Conservation (phyloP, 1,284 basidiomycete genomes). For the Ganoderma sp. region DNA sequence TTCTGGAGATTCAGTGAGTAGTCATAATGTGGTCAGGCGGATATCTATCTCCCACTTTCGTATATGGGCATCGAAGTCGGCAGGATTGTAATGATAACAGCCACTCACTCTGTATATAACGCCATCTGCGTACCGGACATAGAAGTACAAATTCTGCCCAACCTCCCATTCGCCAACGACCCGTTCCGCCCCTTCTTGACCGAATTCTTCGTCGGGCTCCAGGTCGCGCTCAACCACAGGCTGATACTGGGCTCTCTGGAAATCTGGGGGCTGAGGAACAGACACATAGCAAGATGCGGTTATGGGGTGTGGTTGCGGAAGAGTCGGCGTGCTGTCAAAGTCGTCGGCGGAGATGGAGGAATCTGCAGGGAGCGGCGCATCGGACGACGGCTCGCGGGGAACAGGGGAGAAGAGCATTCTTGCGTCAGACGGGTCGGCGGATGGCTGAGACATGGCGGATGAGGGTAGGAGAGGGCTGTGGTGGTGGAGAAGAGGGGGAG, state of each 20-base stretch:
- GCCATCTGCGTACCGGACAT: conserved; percentile 61
- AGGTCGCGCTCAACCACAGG: conserved; percentile 31
- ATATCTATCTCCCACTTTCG: background rate
- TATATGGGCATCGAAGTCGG: background rate
- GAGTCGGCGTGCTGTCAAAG: background rate
- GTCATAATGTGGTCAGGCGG: background rate
- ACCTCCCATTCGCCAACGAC: conserved; percentile 63
- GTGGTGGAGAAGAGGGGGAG: background rate
- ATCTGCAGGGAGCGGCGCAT: conserved; percentile 22
- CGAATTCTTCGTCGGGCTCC: conserved; percentile 32
- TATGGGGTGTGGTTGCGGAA: background rate
- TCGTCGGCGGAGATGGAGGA: conserved; percentile 20
- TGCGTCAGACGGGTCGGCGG: conserved; percentile 17
- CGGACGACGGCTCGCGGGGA: conserved; percentile 21
- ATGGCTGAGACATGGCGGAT: conserved; percentile 20
- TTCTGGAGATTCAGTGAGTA: background rate
- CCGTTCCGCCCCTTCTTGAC: conserved; percentile 33
- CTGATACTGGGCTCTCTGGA: conserved; percentile 31
- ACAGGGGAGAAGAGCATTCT: conserved; percentile 22
- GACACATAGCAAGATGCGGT: conserved; percentile 23
- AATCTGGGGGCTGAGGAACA: conserved; percentile 26
- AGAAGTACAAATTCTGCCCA: conserved; percentile 55
- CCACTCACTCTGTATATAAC: conserved; percentile 61
- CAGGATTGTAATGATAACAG: background rate
- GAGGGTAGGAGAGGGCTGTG: background rate